These are phyloP conservation scores for Ampelomyces quisqualis DNA, from an alignment of 2,329 filamentous ascomycete genomes.

Conservation along the genomic window DNA sequence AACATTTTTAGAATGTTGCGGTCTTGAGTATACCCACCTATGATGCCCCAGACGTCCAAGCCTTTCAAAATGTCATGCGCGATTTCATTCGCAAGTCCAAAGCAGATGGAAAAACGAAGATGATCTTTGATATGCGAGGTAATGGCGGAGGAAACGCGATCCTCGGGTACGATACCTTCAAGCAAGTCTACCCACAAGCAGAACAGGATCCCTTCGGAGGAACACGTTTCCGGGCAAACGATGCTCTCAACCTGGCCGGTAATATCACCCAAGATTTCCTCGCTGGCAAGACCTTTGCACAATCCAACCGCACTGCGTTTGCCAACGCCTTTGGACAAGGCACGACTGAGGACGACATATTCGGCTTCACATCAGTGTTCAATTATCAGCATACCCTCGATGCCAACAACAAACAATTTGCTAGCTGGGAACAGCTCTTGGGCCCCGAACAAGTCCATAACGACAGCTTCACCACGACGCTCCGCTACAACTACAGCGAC, in stretches of 20 bases:
- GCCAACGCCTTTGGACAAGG: constrained; percentile 26
- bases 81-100: constrained; percentile 52
- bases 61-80: constrained; percentile 45
- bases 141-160: constrained; percentile 59
- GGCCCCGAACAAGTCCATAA: constrained; percentile 36
- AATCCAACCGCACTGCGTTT: constrained; percentile 33
- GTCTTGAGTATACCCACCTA: constrained; percentile 51
- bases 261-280: constrained; percentile 35
- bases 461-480: constrained; percentile 40
- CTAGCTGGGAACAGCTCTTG: constrained; percentile 41
- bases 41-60: constrained; percentile 28
- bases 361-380: constrained; percentile 29
- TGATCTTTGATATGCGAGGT: constrained; percentile 63
- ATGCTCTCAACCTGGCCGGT: constrained; percentile 42
- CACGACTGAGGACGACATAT: constrained; percentile 23
- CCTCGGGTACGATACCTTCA: constrained; percentile 51
- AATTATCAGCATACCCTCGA: constrained; percentile 40
- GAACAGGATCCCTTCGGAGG: constrained; percentile 48
- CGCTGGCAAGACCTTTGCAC: constrained; percentile 30
- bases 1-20: constrained; percentile 46
- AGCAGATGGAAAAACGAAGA: constrained; percentile 55
- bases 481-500: constrained; percentile 43
- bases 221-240: constrained; percentile 51
- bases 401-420: constrained; percentile 30
- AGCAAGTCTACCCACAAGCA: constrained; percentile 54